phyloP scores from a whole-genome alignment of 805 yeast species.

The Saccharomycopsis oosterbeekiorum region DNA sequence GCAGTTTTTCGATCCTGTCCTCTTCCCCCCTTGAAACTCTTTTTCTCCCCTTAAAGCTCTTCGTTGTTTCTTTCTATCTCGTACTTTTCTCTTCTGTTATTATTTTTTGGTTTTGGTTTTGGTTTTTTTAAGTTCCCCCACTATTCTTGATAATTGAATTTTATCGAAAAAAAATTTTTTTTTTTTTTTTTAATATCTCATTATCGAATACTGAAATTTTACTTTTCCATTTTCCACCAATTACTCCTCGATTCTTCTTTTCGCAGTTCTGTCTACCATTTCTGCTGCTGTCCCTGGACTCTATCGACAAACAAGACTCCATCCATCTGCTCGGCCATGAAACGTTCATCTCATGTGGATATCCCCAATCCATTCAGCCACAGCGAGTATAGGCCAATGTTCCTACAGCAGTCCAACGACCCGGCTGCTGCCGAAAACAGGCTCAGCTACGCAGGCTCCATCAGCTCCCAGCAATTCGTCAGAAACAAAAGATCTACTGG shows the following conservation, averaged over 20 bases:
- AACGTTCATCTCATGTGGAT: slow-evolving; percentile 4
- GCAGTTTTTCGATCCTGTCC: too few relatives aligned
- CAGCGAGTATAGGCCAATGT: slow-evolving; percentile 18
- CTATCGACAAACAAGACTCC: not conserved
- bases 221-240: too few relatives aligned
- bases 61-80: too few relatives aligned
- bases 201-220: too few relatives aligned
- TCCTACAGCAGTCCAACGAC: slow-evolving; percentile 14
- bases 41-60: too few relatives aligned
- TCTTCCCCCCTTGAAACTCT: too few relatives aligned
- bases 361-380: slow-evolving; percentile 19
- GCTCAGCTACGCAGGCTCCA: not conserved
- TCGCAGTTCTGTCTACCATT: not conserved
- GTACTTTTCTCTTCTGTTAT: too few relatives aligned
- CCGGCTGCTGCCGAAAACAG: slow-evolving; percentile 7
- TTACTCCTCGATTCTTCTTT: not conserved
- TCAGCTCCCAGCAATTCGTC: not conserved
- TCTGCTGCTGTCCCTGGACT: too few relatives aligned
- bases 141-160: not conserved
- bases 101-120: too few relatives aligned
- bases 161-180: not conserved
- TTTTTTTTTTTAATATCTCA: too few relatives aligned
- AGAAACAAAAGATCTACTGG: not conserved
- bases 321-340: not conserved
- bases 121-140: not conserved